These are phyloP conservation scores for Trichaptum fuscoviolaceum DNA, from an alignment of 768 basidiomycete genomes.

Conservation along the genomic window DNA sequence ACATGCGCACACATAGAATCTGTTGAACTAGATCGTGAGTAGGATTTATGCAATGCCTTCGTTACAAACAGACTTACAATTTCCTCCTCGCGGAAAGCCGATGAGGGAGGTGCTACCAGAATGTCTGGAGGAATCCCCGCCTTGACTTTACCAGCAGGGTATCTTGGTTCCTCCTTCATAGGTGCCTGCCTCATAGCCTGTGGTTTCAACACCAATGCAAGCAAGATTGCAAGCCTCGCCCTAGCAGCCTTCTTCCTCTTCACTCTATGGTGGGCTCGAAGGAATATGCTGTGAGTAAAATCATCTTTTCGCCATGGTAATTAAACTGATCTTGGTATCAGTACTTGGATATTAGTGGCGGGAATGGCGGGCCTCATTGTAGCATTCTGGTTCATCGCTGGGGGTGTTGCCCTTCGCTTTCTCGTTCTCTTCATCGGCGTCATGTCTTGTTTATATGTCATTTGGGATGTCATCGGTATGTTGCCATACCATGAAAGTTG, in stretches of 20 bases:
- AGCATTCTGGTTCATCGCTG: constrained; percentile 78
- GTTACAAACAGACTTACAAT: not conserved
- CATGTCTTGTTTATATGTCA: constrained; percentile 83
- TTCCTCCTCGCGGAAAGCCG: constrained; percentile 40
- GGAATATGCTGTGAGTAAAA: constrained; percentile 60
- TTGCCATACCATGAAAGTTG: constrained; percentile 1
- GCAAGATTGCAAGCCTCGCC: constrained; percentile 75
- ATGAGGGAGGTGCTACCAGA: constrained; percentile 81
- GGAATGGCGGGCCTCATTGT: constrained; percentile 78
- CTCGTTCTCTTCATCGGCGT: constrained; percentile 80
- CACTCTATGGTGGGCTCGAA: constrained; percentile 84
- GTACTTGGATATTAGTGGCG: constrained; percentile 74
- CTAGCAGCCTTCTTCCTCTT: constrained; percentile 83
- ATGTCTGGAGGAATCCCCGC: constrained; percentile 85
- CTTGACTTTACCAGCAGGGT: constrained; percentile 81
- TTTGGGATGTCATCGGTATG: constrained; percentile 84
- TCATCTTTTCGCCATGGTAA: not conserved
- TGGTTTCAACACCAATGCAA: constrained; percentile 85
- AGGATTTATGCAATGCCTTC: not conserved
- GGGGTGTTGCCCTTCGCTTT: constrained; percentile 70
- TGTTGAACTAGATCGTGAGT: constrained; percentile 81
- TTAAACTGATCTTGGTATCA: constrained; percentile 23
- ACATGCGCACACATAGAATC: constrained; percentile 86
- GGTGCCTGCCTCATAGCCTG: constrained; percentile 84
- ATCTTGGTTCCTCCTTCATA: constrained; percentile 80